Percentiles rank a stretch among this genome's conserved stretches.
These are phyloP conservation scores for Boletus barrowsii DNA, from an alignment of 768 basidiomycete genomes.

Conservation along the genomic window DNA sequence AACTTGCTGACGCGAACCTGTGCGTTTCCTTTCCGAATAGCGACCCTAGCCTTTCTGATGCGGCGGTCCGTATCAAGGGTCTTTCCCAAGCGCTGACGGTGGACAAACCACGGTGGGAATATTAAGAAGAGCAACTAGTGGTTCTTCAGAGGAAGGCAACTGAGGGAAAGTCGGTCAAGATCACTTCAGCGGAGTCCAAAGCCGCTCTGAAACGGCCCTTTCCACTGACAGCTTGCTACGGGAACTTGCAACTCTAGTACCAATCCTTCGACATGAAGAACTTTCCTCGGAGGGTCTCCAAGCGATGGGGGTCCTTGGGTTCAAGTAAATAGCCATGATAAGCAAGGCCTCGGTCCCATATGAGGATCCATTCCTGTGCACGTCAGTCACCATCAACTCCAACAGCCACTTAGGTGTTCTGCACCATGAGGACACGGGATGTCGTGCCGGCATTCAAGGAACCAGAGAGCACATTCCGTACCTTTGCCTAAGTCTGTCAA, in stretches of 20 bases:
- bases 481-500: neutral
- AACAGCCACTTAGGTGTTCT: neutral
- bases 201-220: neutral
- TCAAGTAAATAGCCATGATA: neutral
- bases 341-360: neutral
- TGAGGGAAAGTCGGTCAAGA: neutral
- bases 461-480: neutral
- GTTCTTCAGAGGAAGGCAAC: neutral
- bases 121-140: neutral
- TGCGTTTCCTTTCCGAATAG: neutral
- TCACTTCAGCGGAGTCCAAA: neutral
- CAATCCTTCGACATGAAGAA: neutral
- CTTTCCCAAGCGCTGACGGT: neutral
- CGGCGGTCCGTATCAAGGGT: conserved; percentile 1
- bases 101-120: conserved; percentile 8
- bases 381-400: neutral
- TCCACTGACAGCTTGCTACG: neutral
- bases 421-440: no score
- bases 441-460: neutral
- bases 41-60: conserved; percentile 19
- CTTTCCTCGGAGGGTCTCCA: neutral
- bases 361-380: neutral
- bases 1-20: conserved; percentile 23
- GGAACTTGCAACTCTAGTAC: conserved; percentile 2
- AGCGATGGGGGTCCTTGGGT: neutral